These are phyloP conservation scores for Podaxis carcinomalis DNA, from an alignment of 768 basidiomycete species.

Conservation along the genomic window DNA sequence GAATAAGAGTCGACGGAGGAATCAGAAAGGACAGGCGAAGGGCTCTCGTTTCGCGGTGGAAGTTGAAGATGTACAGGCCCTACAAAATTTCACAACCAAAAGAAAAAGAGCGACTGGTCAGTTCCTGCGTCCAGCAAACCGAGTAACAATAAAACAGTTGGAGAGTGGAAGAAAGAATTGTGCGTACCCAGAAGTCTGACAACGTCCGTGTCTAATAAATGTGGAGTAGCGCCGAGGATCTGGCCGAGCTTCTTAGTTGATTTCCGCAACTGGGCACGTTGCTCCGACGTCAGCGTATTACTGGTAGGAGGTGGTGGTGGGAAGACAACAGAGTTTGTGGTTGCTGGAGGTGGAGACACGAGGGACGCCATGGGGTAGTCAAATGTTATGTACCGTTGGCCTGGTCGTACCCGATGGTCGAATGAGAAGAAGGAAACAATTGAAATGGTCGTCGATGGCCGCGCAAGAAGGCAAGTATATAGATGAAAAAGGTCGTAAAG, in stretches of 20 bases:
- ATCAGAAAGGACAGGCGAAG: conserved; percentile 15
- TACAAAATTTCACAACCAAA: conserved; percentile 6
- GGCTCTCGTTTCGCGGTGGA: conserved; percentile 10
- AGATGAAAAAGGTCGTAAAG: not conserved
- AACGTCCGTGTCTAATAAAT: conserved; percentile 37
- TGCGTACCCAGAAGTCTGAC: conserved; percentile 18
- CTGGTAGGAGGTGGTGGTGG: conserved; percentile 55
- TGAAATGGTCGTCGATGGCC: not conserved
- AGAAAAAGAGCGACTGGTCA: not conserved
- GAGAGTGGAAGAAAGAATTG: not conserved
- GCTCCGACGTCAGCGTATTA: conserved; percentile 45
- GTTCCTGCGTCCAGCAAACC: not conserved
- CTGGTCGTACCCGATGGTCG: not conserved
- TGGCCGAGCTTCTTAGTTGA: conserved; percentile 57
- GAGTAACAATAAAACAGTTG: not conserved
- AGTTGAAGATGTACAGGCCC: conserved; percentile 20
- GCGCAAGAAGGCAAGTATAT: conserved; percentile 8
- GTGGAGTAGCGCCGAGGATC: conserved; percentile 57
- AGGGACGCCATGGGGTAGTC: conserved; percentile 10
- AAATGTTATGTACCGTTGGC: conserved; percentile 3
- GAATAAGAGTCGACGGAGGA: conserved; percentile 23
- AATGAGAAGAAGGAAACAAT: not conserved
- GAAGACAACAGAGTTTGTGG: conserved; percentile 30
- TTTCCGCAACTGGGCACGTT: conserved; percentile 54
- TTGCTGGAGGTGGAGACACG: conserved; percentile 9